phyloP scores from a whole-genome alignment of 1,284 basidiomycete genomes.

The Athelia psychrophila region DNA sequence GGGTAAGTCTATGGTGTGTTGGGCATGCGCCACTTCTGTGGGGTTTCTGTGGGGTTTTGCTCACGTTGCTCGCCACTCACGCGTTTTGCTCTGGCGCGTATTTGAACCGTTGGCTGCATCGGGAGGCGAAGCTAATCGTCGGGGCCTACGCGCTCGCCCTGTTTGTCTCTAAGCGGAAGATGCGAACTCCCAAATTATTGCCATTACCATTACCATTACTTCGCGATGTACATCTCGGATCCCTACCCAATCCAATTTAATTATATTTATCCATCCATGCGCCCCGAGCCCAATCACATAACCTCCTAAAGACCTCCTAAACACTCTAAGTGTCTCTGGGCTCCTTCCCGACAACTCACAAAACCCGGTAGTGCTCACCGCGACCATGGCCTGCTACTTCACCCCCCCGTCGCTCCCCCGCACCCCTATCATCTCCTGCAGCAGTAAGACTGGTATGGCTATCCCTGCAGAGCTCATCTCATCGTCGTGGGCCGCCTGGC shows the following conservation, averaged over 20 bases:
- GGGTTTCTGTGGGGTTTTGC: no score
- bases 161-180: constrained; percentile 1
- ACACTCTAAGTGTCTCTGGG: no score
- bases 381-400: background rate
- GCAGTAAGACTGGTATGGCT: background rate
- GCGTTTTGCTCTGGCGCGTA: no score
- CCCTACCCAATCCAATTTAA: background rate
- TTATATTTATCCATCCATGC: constrained; percentile 1
- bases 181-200: background rate
- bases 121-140: background rate
- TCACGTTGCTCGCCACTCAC: no score
- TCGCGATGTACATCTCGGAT: background rate
- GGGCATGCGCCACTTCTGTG: background rate
- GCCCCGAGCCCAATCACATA: no score
- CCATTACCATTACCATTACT: background rate
- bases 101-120: no score
- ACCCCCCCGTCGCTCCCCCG: background rate
- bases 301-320: no score
- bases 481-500: background rate
- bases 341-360: no score
- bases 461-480: background rate
- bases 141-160: background rate
- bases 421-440: background rate
- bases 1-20: background rate
- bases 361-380: background rate